A percentile compares a stretch with the other conserved stretches of the same genome.
Evolutionary conservation across 768 basidiomycete genomes (phyloP).

Genomic region (Ramaria sp.): DNA sequence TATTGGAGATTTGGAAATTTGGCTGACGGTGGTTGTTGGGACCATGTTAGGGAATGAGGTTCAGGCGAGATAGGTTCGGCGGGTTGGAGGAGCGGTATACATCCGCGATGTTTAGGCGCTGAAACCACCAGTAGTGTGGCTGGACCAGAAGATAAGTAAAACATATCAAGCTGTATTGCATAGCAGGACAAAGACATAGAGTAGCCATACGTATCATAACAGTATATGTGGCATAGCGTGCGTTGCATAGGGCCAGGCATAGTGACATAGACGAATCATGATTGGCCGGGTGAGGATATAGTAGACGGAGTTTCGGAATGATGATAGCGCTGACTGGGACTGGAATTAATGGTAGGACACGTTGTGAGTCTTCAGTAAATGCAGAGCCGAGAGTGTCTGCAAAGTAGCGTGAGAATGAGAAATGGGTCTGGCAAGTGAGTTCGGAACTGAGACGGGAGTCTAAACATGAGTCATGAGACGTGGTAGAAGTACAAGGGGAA

Average conservation of each 20-base stretch:
- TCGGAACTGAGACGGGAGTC: neutral
- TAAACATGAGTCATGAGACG: neutral
- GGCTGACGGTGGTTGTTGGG: too few relatives aligned
- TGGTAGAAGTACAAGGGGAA: neutral
- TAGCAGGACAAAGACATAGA: neutral
- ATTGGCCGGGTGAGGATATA: neutral
- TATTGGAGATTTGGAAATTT: too few relatives aligned
- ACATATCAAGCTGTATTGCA: neutral
- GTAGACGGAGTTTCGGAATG: neutral
- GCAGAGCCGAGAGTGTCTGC: neutral
- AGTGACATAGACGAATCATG: neutral
- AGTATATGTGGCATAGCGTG: neutral
- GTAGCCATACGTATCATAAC: neutral
- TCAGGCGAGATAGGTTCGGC: too few relatives aligned
- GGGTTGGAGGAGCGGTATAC: too few relatives aligned
- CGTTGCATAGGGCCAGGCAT: neutral
- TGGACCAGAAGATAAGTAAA: neutral
- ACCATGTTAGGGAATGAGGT: too few relatives aligned
- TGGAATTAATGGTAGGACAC: too few relatives aligned
- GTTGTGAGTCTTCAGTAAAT: too few relatives aligned
- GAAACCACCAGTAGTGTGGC: too few relatives aligned
- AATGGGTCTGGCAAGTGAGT: neutral
- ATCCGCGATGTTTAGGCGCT: too few relatives aligned
- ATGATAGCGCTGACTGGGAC: too few relatives aligned
- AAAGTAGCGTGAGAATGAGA: neutral